Evolutionary conservation across 352 stramenopile genomes (phyloP).

Genomic region (Globisporangium nagaii): DNA sequence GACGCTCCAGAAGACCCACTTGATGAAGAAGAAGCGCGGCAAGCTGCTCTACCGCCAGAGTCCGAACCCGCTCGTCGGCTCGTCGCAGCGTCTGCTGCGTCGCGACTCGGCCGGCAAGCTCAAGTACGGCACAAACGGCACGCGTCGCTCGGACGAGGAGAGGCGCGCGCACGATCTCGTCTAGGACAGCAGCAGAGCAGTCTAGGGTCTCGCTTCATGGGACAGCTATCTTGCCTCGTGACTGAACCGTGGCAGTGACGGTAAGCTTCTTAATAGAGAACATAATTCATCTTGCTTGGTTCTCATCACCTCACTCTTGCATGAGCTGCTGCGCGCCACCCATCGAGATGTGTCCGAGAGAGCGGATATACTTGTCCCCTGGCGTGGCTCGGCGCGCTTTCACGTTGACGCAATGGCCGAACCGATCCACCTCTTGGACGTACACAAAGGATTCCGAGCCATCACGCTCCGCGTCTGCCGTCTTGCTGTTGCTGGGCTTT

Average conservation of each 20-base stretch:
- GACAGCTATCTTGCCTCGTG: too few species aligned
- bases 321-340: neutral
- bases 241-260: too few species aligned
- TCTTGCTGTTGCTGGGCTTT: neutral
- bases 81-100: slow-evolving; percentile 56
- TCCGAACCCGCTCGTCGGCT: slow-evolving; percentile 55
- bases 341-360: slow-evolving; percentile 30
- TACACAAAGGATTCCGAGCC: slow-evolving; percentile 18
- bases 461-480: neutral
- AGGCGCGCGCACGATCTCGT: slow-evolving; percentile 4
- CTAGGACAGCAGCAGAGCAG: neutral
- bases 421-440: slow-evolving; percentile 33
- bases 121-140: slow-evolving; percentile 51
- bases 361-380: slow-evolving; percentile 44
- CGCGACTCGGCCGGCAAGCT: slow-evolving; percentile 35
- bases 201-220: neutral
- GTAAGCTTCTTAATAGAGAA: slow-evolving; percentile 3
- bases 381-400: slow-evolving; percentile 24
- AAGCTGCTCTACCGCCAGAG: slow-evolving; percentile 84
- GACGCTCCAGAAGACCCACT: slow-evolving; percentile 75
- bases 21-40: slow-evolving; percentile 76
- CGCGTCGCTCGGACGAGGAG: slow-evolving; percentile 6
- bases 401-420: slow-evolving; percentile 46
- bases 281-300: neutral
- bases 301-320: neutral